A percentile compares a stretch with the other conserved stretches of the same genome.
Evolutionary conservation across 495 filamentous ascomycete genomes (phyloP).

Genomic region (Aspergillus asperescens): DNA sequence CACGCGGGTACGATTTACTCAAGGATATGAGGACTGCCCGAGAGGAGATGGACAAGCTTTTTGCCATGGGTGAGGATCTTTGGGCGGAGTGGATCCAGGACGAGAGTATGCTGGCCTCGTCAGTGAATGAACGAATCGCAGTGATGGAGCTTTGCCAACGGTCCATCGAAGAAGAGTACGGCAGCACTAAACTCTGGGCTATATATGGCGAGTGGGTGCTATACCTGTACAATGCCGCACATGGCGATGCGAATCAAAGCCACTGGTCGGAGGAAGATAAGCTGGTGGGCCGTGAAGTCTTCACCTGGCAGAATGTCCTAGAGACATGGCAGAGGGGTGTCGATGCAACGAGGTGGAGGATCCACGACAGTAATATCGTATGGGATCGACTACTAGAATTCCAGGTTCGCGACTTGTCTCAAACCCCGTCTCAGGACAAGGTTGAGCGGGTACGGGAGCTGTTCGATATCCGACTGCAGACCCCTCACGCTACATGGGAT

Average conservation of each 20-base stretch:
- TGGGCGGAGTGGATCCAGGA: conserved; percentile 63
- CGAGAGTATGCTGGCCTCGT: conserved; percentile 55
- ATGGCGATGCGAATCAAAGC: conserved; percentile 52
- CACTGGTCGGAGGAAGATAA: conserved; percentile 75
- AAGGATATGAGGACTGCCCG: conserved; percentile 58
- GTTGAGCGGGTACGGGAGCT: conserved; percentile 60
- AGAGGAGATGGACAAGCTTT: conserved; percentile 59
- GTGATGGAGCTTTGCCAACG: conserved; percentile 81
- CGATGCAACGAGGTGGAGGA: conserved; percentile 70
- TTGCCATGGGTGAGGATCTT: conserved; percentile 60
- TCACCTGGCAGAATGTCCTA: conserved; percentile 67
- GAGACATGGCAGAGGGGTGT: conserved; percentile 75
- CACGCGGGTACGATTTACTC: conserved; percentile 52
- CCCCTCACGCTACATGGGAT: conserved; percentile 81
- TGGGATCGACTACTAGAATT: conserved; percentile 76
- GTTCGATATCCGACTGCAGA: conserved; percentile 67
- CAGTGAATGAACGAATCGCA: conserved; percentile 58
- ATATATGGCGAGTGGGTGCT: conserved; percentile 84
- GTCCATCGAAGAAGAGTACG: conserved; percentile 75
- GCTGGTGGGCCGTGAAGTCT: conserved; percentile 68
- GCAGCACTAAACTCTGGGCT: conserved; percentile 80
- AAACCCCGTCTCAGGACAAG: conserved; percentile 49
- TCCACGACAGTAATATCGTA: conserved; percentile 79
- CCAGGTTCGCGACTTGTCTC: conserved; percentile 56
- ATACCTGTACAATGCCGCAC: conserved; percentile 59